These are phyloP conservation scores for Buxus sempervirens DNA, from an alignment of 164 flowering plant species.

Conservation along the genomic window DNA sequence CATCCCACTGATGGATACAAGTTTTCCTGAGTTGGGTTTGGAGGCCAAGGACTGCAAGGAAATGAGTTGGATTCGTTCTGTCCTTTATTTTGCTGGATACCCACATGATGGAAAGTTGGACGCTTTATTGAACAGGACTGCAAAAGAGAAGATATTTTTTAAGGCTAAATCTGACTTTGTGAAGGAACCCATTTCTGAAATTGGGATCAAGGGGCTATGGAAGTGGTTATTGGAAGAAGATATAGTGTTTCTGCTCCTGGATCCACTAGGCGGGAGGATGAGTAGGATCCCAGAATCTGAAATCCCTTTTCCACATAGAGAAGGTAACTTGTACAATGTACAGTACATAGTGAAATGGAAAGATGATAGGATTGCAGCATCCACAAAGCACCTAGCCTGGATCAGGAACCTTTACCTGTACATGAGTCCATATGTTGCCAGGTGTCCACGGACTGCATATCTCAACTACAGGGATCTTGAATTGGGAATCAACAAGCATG, in stretches of 20 bases:
- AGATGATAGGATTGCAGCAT: background rate
- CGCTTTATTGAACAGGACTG: conserved; percentile 17
- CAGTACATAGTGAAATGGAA: conserved; percentile 15
- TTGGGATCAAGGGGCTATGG: conserved; percentile 5
- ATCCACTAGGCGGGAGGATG: conserved; percentile 28
- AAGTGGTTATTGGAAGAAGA: conserved; percentile 1
- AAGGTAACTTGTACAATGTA: background rate
- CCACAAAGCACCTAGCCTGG: too few species aligned
- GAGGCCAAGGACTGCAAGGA: conserved; percentile 23
- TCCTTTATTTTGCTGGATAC: conserved; percentile 21
- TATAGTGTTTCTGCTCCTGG: background rate
- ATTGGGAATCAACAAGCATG: conserved; percentile 15
- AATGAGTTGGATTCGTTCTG: conserved; percentile 39
- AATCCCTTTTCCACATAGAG: conserved; percentile 28
- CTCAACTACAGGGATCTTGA: conserved; percentile 26
- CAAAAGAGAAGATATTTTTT: background rate
- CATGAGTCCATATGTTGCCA: conserved; percentile 22
- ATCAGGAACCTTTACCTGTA: background rate
- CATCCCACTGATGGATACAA: conserved; percentile 20
- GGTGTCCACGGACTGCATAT: conserved; percentile 21
- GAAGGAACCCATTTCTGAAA: conserved; percentile 14
- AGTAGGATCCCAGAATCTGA: conserved; percentile 6
- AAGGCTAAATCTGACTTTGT: conserved; percentile 8
- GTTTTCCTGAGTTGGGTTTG: conserved; percentile 40
- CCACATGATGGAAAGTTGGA: conserved; percentile 9